phyloP scores from a whole-genome alignment of 768 basidiomycete species.

The Boletus tylopilopsis region DNA sequence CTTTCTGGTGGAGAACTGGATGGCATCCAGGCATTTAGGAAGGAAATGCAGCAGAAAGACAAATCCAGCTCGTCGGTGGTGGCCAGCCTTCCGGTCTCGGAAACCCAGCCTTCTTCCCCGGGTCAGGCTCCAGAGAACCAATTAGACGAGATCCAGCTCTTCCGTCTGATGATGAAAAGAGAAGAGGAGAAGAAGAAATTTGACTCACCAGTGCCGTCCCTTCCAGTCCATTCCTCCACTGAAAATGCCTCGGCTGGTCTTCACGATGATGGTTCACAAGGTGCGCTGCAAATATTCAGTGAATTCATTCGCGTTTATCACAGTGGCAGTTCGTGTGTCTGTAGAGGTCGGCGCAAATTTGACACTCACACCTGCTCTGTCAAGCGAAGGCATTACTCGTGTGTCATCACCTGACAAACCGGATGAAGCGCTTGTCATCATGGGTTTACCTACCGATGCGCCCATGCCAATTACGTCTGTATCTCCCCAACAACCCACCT shows the following conservation, averaged over 20 bases:
- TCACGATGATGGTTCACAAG: constrained; percentile 15
- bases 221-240: not conserved
- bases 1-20: constrained; percentile 65
- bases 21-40: constrained; percentile 86
- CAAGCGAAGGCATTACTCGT: constrained; percentile 12
- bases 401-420: constrained; percentile 16
- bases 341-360: constrained; percentile 8
- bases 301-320: constrained; percentile 10
- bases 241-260: constrained; percentile 12
- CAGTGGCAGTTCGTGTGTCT: constrained; percentile 7
- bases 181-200: constrained; percentile 53
- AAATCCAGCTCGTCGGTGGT: constrained; percentile 36
- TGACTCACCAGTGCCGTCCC: constrained; percentile 16
- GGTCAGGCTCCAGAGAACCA: constrained; percentile 31
- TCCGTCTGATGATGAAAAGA: constrained; percentile 79
- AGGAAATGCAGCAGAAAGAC: constrained; percentile 75
- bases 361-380: not conserved
- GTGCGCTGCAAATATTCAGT: constrained; percentile 10
- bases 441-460: constrained; percentile 1
- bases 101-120: constrained; percentile 21
- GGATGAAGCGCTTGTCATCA: constrained; percentile 1
- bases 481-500: constrained; percentile 11
- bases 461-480: constrained; percentile 9
- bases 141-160: constrained; percentile 80
- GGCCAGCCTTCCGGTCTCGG: constrained; percentile 9